These are phyloP conservation scores for Coniferiporia weirii DNA, from an alignment of 1,284 basidiomycete genomes.

Conservation along the genomic window DNA sequence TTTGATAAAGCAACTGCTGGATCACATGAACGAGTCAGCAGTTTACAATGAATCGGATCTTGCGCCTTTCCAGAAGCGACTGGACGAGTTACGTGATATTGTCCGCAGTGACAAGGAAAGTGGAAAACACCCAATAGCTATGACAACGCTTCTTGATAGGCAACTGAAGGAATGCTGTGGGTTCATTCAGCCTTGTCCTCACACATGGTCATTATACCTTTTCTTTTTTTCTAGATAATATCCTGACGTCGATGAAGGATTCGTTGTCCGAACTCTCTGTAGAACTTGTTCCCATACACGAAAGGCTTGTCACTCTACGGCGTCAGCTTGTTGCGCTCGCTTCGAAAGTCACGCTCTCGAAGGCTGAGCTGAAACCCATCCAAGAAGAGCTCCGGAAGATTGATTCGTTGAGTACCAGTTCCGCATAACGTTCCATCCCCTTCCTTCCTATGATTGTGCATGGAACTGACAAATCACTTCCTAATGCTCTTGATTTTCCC, in stretches of 20 bases:
- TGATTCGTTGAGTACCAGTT: constrained; percentile 73
- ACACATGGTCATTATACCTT: constrained; percentile 14
- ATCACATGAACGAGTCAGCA: constrained; percentile 90
- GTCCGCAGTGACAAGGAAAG: constrained; percentile 78
- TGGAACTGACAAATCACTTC: constrained; percentile 20
- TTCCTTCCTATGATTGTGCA: constrained; percentile 25
- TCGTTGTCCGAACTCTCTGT: constrained; percentile 81
- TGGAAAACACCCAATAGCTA: constrained; percentile 79
- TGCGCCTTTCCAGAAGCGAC: constrained; percentile 75
- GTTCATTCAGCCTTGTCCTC: constrained; percentile 28
- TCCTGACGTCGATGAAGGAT: constrained; percentile 74
- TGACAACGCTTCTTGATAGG: constrained; percentile 86
- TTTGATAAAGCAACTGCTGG: constrained; percentile 75
- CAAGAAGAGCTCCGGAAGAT: constrained; percentile 94
- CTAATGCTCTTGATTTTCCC: constrained; percentile 1
- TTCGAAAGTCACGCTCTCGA: constrained; percentile 79
- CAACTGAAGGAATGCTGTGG: constrained; percentile 90
- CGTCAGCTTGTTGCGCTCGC: constrained; percentile 87
- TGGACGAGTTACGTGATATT: constrained; percentile 77
- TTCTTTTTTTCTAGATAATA: constrained; percentile 49
- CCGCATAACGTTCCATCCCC: constrained; percentile 29
- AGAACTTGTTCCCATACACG: constrained; percentile 86
- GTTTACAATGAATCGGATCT: constrained; percentile 90
- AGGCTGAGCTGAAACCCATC: constrained; percentile 85
- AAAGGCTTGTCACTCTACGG: constrained; percentile 83